Evolutionary conservation across 1,139 yeast species (phyloP), one percentile per base, ranked within the genome.

Genomic region (Hyphopichia burtonii): DNA sequence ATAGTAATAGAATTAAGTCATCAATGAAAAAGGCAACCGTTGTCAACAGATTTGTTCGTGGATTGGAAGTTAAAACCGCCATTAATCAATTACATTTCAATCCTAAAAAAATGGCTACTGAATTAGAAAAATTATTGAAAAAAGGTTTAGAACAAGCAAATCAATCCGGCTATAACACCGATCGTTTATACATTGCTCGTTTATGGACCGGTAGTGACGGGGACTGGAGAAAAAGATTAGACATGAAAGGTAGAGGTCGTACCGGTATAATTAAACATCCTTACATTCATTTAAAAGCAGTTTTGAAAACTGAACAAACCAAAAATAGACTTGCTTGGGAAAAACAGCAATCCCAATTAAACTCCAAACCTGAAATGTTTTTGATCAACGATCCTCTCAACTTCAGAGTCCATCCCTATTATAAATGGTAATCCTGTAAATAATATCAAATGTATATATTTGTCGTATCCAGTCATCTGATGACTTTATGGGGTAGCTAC

Each of bases 201-300:
- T 80, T 90, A 49, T 93, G 98, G 98, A 83, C 83, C 23, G 97
- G 97, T 38, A 82, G 89, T 47, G 98, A 91, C 61, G 96, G 96
- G 14, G 58, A 65, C 41, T 81, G 86, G 82, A 59, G 61, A 39
- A 84, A 80, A 63, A 78, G 94, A 61, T 65, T 83, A n/a, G 96
- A 91, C 53, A 75, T 78, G 57, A 90, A 89, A 69, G 96, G 94
- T 48, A 83, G 98, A 70, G 97, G 97, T 50, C 80, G 96, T 63
- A 74, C 79, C 32, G 98, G 98, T 58, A 66, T 86, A 41, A 78
- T 87, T 41, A 77, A 75, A 34, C 95, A 88, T 59, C 82, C 86
- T 49, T 85, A 78, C 61, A 80, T 89, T 43, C 96, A 93, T 61
- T 80, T 91, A 38, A 82, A 86, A 65, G 89, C 87, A 41, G 74